phyloP scores from a whole-genome alignment of 139 green algal species.

The Coelastrella sp. region DNA sequence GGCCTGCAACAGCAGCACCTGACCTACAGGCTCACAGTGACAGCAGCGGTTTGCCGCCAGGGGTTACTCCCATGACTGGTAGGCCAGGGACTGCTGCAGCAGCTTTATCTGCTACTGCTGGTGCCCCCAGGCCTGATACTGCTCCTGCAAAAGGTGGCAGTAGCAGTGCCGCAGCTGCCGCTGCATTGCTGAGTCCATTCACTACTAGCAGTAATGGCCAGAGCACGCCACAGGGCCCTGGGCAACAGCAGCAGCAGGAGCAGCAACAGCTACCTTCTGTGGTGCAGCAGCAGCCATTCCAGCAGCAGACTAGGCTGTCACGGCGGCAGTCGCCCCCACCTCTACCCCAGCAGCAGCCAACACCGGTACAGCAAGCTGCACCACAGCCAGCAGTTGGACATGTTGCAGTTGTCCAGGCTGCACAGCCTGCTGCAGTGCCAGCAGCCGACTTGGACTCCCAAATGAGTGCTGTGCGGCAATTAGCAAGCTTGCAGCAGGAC shows the following conservation, averaged over 20 bases:
- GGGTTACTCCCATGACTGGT: background rate
- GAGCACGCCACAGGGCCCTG: background rate
- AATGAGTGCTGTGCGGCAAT: slow-evolving; percentile 22
- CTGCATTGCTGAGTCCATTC: slow-evolving; percentile 13
- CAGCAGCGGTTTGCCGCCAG: slow-evolving; percentile 10
- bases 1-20: background rate
- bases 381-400: background rate
- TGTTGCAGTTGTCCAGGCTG: background rate
- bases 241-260: background rate
- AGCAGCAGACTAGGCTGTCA: background rate
- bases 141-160: background rate
- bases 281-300: background rate
- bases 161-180: slow-evolving; percentile 17
- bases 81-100: background rate
- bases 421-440: background rate
- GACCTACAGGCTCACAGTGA: background rate
- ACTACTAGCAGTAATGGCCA: background rate
- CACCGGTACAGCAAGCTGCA: background rate
- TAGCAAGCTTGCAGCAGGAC: slow-evolving; percentile 21
- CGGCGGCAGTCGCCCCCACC: background rate
- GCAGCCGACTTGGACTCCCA: slow-evolving; percentile 22
- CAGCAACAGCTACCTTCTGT: background rate
- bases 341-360: background rate
- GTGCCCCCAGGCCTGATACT: background rate
- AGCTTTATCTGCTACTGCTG: background rate